Base-by-base conservation (phyloP, 2,329 filamentous ascomycete species). In the Colletotrichum simmondsii region DNA sequence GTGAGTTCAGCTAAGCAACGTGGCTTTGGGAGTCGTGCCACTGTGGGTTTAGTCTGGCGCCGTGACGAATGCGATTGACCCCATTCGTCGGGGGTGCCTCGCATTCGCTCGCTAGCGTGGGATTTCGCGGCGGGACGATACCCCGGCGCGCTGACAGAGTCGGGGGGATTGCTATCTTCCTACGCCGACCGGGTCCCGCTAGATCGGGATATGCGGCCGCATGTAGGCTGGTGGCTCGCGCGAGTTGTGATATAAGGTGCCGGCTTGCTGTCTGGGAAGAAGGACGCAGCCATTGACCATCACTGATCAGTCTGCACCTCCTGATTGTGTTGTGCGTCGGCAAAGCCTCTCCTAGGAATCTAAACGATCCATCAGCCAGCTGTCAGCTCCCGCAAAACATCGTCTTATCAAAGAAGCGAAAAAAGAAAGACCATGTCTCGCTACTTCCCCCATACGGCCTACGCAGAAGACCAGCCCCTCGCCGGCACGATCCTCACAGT, bases 391-490 rank as follows among this genome's bases (percentile, higher is more conserved):
- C 3, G 16, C 37, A 19, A 46, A 46, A 37, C 35, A 7, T 16
- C 42, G 7, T 19, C 16, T 19, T 19, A 16, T 19, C 42, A 46
- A 37, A 16, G 2, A 37, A 37, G 35, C 12, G 4, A 37, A 14
- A 1, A 14, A 37, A 14, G 30, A 42, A 8, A 5, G 3, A 30
- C 10, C 30, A 90, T 91, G 89, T 89, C 88, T 4, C 87, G 86
- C 70, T 85, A 87, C 78, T 86, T 84, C 79, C 88, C 89, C 6
- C 89, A 90, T 77, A 70, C 89, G 5, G 74, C 84, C 63, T 90
- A 90, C 79, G 90, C 90, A 35, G 91, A 93, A 82, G 91, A 93
- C 78, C 91, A 93, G 75, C 86, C 87, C 37, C 82, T 86, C 72
- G 77, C 86, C 8, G 83, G 82, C 73, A 83, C 86, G 4, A 89